A percentile compares a stretch with the other conserved stretches of the same genome.
These are phyloP conservation scores for Cyphellophora europaea DNA, from an alignment of 2,329 filamentous ascomycete genomes.

Conservation along the genomic window DNA sequence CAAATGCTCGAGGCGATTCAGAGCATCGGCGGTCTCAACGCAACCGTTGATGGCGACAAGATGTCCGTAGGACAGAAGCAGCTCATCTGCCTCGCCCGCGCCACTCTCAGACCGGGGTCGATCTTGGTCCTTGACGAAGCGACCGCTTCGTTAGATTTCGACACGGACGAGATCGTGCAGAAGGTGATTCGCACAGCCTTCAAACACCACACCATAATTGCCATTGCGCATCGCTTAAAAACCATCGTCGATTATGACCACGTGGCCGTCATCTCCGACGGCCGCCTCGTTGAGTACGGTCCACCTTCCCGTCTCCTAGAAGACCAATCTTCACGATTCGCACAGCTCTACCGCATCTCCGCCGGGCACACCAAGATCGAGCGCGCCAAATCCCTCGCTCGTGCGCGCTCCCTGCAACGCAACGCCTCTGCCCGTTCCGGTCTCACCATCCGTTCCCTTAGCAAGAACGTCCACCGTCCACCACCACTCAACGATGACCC, in stretches of 20 bases:
- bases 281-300: conserved; percentile 7
- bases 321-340: no score
- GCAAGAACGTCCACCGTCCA: no score
- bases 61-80: conserved; percentile 54
- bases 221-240: conserved; percentile 47
- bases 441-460: no score
- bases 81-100: conserved; percentile 53
- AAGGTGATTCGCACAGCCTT: conserved; percentile 41
- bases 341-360: no score
- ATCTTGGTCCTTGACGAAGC: conserved; percentile 36
- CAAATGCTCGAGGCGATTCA: conserved; percentile 31
- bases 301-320: no score
- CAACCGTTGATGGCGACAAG: conserved; percentile 35
- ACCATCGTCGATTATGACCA: conserved; percentile 54
- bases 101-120: conserved; percentile 39
- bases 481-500: no score
- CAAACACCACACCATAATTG: conserved; percentile 47
- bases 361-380: no score
- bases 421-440: no score
- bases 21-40: conserved; percentile 28
- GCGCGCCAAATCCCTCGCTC: no score
- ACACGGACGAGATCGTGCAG: conserved; percentile 39
- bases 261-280: conserved; percentile 44
- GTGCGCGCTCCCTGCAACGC: no score
- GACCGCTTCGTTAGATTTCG: conserved; percentile 41